Conservation (phyloP, 768 basidiomycete species). For the Hortiboletus campestris region DNA sequence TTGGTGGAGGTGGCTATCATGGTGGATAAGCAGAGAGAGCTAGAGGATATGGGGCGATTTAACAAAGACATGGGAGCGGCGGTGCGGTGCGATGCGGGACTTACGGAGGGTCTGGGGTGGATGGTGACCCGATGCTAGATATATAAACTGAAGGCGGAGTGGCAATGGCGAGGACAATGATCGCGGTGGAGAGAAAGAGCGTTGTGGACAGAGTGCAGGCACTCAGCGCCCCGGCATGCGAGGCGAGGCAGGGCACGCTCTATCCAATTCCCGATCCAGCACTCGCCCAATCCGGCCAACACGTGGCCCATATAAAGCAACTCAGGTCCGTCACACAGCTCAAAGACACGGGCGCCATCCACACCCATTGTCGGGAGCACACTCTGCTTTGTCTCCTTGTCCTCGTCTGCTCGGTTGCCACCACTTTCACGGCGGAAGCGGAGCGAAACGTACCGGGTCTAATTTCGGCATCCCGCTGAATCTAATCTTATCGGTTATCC, state of each 20-base stretch:
- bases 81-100: neutral
- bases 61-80: constrained; percentile 1
- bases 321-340: neutral
- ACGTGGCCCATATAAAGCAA: constrained; percentile 26
- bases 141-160: neutral
- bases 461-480: constrained; percentile 14
- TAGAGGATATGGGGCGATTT: constrained; percentile 13
- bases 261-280: constrained; percentile 31
- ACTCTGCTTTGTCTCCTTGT: constrained; percentile 5
- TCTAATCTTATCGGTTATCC: constrained; percentile 32
- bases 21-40: constrained; percentile 12
- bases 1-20: constrained; percentile 15
- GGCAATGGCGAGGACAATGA: constrained; percentile 1
- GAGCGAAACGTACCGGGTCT: neutral
- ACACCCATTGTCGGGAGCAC: neutral
- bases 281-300: constrained; percentile 22
- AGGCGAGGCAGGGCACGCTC: constrained; percentile 35
- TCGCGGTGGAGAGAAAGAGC: constrained; percentile 13
- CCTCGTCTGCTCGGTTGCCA: neutral
- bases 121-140: neutral
- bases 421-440: neutral
- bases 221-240: constrained; percentile 29
- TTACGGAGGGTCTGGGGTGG: neutral
- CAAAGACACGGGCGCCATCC: neutral
- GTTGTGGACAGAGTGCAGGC: constrained; percentile 19